These are phyloP conservation scores for Globisporangium nodosum DNA, from an alignment of 352 stramenopile genomes.

Conservation along the genomic window DNA sequence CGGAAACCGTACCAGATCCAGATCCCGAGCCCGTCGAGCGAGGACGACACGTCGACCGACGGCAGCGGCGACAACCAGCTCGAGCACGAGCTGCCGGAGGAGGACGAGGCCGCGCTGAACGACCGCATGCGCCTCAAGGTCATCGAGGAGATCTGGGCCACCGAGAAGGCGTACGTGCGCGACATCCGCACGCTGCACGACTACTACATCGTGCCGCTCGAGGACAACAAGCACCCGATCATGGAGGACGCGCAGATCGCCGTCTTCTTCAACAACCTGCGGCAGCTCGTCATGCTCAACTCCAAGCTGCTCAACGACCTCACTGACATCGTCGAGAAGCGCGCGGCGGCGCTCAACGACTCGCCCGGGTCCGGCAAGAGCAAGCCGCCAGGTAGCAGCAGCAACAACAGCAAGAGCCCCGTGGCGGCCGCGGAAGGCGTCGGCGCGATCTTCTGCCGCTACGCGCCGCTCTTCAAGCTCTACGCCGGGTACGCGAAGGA, in stretches of 20 bases:
- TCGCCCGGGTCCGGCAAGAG: neutral
- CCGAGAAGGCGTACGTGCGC: conserved; percentile 70
- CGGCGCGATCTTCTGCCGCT: conserved; percentile 75
- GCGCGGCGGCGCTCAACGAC: conserved; percentile 5
- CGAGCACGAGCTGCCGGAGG: conserved; percentile 11
- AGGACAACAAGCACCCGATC: conserved; percentile 73
- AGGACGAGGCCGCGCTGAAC: conserved; percentile 6
- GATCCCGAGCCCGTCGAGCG: conserved; percentile 11
- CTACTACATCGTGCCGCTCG: conserved; percentile 74
- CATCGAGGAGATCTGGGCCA: conserved; percentile 77
- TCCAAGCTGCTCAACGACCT: conserved; percentile 77
- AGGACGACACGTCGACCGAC: conserved; percentile 15
- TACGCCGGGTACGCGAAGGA: conserved; percentile 82
- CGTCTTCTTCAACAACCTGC: conserved; percentile 84
- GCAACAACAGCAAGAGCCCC: conserved; percentile 19
- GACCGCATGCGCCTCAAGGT: conserved; percentile 38
- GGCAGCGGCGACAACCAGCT: conserved; percentile 14
- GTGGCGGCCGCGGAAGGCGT: conserved; percentile 37
- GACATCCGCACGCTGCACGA: conserved; percentile 74
- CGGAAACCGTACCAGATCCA: conserved; percentile 4
- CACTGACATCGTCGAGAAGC: conserved; percentile 43
- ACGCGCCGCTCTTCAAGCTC: conserved; percentile 77
- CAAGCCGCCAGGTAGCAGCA: neutral
- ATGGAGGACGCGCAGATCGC: conserved; percentile 82
- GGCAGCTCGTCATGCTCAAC: conserved; percentile 81